A percentile compares a stretch with the other conserved stretches of the same genome.
Conservation (phyloP, 129 eudicot genomes). For the Artemisia tridentata region DNA sequence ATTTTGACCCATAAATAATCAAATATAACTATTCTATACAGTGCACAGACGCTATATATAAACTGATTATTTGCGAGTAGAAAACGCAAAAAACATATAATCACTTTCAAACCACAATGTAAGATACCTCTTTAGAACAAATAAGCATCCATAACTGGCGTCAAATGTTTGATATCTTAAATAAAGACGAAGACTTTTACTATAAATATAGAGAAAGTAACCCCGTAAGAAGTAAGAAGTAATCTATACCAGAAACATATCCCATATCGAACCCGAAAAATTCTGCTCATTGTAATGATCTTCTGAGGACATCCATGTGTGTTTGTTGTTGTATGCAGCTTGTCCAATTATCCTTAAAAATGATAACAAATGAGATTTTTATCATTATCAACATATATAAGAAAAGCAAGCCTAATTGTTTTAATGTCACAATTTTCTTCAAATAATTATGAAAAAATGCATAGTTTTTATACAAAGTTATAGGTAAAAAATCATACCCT, state of each 20-base stretch:
- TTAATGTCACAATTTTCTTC: not conserved
- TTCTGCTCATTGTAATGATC: slow-evolving; percentile 36
- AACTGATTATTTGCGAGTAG: too few relatives aligned
- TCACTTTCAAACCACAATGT: too few relatives aligned
- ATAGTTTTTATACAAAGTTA: slow-evolving; percentile 10
- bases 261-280: slow-evolving; percentile 35
- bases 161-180: slow-evolving; percentile 6
- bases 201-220: not conserved
- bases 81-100: too few relatives aligned
- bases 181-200: not conserved
- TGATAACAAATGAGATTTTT: not conserved
- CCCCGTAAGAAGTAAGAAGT: not conserved
- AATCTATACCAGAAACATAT: slow-evolving; percentile 46
- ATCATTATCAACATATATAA: slow-evolving; percentile 13
- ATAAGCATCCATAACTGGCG: not conserved
- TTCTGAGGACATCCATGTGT: slow-evolving; percentile 65
- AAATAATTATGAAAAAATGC: not conserved
- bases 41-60: too few relatives aligned
- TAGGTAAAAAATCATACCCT: slow-evolving; percentile 61
- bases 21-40: too few relatives aligned
- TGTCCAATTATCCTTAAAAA: slow-evolving; percentile 63
- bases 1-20: too few relatives aligned
- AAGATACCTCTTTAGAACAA: not conserved
- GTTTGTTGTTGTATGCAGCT: slow-evolving; percentile 64
- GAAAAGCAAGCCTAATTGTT: not conserved